A percentile compares a stretch with the other conserved stretches of the same genome.
phyloP scores from a whole-genome alignment of 345 rosid genomes.

The Salix dunnii region DNA sequence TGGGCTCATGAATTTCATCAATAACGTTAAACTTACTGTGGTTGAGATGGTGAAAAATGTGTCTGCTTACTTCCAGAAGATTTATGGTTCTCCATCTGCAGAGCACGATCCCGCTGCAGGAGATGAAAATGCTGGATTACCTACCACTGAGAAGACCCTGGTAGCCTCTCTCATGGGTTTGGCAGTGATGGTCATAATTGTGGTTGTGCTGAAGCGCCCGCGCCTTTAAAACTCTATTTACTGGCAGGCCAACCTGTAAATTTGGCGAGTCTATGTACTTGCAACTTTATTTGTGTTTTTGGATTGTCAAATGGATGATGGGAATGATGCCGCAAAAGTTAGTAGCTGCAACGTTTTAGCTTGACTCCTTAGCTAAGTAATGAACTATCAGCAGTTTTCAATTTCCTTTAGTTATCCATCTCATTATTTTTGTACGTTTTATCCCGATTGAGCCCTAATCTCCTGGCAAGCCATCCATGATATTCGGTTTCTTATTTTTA shows the following conservation, averaged over 20 bases:
- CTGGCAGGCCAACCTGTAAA: conserved; percentile 13
- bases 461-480: too few relatives aligned
- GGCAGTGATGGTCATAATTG: conserved; percentile 54
- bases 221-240: conserved; percentile 31
- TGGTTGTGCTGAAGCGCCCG: conserved; percentile 62
- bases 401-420: too few relatives aligned
- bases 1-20: conserved; percentile 24
- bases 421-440: too few relatives aligned
- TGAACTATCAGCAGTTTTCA: too few relatives aligned
- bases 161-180: conserved; percentile 52
- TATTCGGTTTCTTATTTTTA: too few relatives aligned
- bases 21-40: conserved; percentile 46
- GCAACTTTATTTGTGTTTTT: background rate
- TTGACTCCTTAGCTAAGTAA: background rate
- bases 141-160: conserved; percentile 26
- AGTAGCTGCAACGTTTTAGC: background rate
- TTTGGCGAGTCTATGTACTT: conserved; percentile 30
- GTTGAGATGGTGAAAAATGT: conserved; percentile 48
- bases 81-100: conserved; percentile 36
- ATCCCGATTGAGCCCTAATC: too few relatives aligned
- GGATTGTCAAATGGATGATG: background rate
- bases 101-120: conserved; percentile 21
- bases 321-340: background rate
- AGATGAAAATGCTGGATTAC: conserved; percentile 26
- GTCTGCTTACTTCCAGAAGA: conserved; percentile 43